Base-by-base conservation (phyloP, 768 basidiomycete genomes). In the Neoboletus magnificus region DNA sequence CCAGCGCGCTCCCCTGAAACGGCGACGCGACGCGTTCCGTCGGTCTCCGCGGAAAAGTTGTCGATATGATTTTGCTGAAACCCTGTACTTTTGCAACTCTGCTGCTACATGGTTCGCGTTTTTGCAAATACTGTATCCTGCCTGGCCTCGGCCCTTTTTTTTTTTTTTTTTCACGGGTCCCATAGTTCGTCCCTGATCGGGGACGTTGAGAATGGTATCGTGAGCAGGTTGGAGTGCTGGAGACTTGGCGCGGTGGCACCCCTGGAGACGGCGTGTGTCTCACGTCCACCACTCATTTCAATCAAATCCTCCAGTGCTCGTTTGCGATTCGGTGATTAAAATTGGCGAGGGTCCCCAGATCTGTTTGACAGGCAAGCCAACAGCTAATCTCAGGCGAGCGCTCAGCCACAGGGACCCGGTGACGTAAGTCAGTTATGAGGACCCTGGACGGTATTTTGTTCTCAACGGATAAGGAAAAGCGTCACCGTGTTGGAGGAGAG, bases 261-360 rank as follows among this genome's bases (percentile, higher is more conserved):
- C 58, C 58, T 60, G 50, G 58, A 54, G 25, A 59, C 58, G 29
- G n/a, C n/a, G n/a, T n/a, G n/a, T n/a, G n/a, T n/a, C n/a, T n/a
- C n/a, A n/a, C n/a, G n/a, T n/a, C n/a, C n/a, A n/a, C n/a, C n/a
- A n/a, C n/a, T n/a, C n/a, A n/a, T n/a, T n/a, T n/a, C n/a, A n/a
- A n/a, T n/a, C n/a, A n/a, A n/a, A n/a, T n/a, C n/a, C n/a, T n/a
- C n/a, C n/a, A n/a, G 50, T n/a, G 32, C 18, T 35, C 3, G 7
- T 29, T 52, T 13, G 33, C 25, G 33, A 13, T 32, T 33, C 5
- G 30, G 10, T 10, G 16, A 20, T 15, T 27, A 52, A 53, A 9
- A 8, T 25, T 52, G 30, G 18, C 9, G 33, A 20, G 11, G 25
- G 32, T 29, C 40, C 54, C 39, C 52, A 41, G 58, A 60, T 60